Conservation (phyloP, 2,329 filamentous ascomycete genomes). For the Neonectria punicea region DNA sequence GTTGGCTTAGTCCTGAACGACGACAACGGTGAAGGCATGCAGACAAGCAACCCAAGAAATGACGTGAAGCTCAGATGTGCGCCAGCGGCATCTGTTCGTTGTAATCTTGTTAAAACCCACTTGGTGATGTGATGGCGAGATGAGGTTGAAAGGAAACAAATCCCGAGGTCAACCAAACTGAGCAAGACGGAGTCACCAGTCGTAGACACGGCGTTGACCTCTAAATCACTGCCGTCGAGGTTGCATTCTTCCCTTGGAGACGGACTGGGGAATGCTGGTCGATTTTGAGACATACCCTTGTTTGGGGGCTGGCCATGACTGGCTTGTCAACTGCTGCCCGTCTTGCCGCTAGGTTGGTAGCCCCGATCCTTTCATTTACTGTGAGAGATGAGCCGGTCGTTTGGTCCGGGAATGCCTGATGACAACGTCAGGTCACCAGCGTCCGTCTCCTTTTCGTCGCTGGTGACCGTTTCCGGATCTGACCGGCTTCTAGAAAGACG, state of each 20-base stretch:
- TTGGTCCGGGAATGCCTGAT: slow-evolving; percentile 19
- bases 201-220: slow-evolving; percentile 24
- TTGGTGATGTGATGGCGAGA: slow-evolving; percentile 41
- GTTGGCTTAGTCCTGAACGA: neutral
- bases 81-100: slow-evolving; percentile 41
- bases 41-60: slow-evolving; percentile 13
- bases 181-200: slow-evolving; percentile 25
- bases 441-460: slow-evolving; percentile 26
- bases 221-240: slow-evolving; percentile 37
- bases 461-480: slow-evolving; percentile 20
- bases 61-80: slow-evolving; percentile 31
- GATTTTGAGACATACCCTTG: slow-evolving; percentile 42
- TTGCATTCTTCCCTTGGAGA: slow-evolving; percentile 37
- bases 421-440: slow-evolving; percentile 24
- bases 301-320: slow-evolving; percentile 13
- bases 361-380: slow-evolving; percentile 39
- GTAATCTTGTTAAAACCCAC: slow-evolving; percentile 42
- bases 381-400: slow-evolving; percentile 31
- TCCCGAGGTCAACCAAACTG: slow-evolving; percentile 21
- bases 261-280: slow-evolving; percentile 45
- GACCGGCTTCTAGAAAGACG: slow-evolving; percentile 38
- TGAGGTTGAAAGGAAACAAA: slow-evolving; percentile 36
- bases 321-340: slow-evolving; percentile 25
- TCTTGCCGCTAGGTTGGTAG: slow-evolving; percentile 26
- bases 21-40: neutral